Evolutionary conservation across 352 stramenopile genomes (phyloP), one percentile per base, ranked within the genome.

Genomic region (Pythium utonaiense): DNA sequence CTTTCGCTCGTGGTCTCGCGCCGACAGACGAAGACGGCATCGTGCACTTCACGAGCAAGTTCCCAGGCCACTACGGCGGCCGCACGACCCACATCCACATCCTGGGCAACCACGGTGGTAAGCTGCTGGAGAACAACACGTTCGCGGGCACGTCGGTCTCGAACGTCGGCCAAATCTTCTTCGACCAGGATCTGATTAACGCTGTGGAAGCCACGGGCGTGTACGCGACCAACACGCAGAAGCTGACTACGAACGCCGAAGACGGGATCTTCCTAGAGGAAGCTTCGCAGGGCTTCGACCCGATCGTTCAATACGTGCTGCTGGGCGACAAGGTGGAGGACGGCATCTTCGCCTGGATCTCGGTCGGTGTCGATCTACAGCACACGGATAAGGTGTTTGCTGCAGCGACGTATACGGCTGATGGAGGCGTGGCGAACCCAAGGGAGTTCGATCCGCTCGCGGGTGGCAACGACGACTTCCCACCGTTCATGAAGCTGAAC

Each of bases 261-360:
- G 65, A 76, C 52, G 27, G 36, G n/a, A 60, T 75, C 25, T 38
- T 75, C 19, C 52, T 68, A 6, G 62, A 79, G 45, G 65, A 73
- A 19, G 60, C 63, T 2, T 61, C 59, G 17, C 36, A 59, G n/a
- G 53, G 59, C 33, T 75, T 70, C 47, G 69, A 75, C 42, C 69
- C 69, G 17, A 47, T 75, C 31, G 56, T 75, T 19, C 42, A 75
- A 60, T 73, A 75, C 57, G 61, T 66, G 38, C 41, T 69, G 40
- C 61, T 75, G 53, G 64, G 68, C 30, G 68, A 75, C 38, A 57
- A 45, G 21, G 57, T 75, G 33, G 42, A 54, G 33, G 64, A 75
- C 31, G 68, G 64, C 34, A 55, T 73, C 12, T 44, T 76, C 53
- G 60, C 69, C 22, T 76, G 69, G 69, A 66, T 76, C 58, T 72